phyloP scores from a whole-genome alignment of 495 filamentous ascomycete species.

The Penicillium paxilli region DNA sequence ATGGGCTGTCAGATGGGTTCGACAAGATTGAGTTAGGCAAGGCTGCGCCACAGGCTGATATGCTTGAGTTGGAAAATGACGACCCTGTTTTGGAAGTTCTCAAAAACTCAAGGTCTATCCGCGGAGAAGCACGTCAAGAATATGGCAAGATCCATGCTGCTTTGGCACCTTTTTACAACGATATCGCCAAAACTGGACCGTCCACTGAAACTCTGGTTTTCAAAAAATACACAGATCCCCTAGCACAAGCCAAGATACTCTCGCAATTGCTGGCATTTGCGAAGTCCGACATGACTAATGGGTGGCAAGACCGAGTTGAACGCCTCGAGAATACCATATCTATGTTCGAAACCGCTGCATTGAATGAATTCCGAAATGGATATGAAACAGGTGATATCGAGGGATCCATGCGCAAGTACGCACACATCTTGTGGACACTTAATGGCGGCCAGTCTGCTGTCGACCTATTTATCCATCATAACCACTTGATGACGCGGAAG shows the following conservation, averaged over 20 bases:
- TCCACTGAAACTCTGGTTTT: conserved; percentile 85
- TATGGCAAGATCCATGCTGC: conserved; percentile 89
- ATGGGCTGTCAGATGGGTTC: conserved; percentile 61
- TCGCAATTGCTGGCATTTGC: conserved; percentile 76
- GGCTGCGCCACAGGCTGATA: conserved; percentile 14
- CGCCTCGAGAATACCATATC: conserved; percentile 71
- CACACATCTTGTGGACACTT: conserved; percentile 75
- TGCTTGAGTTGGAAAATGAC: conserved; percentile 16
- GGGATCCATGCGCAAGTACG: conserved; percentile 84
- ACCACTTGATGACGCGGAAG: conserved; percentile 74
- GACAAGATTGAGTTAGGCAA: conserved; percentile 59
- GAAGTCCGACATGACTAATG: conserved; percentile 74
- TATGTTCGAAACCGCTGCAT: conserved; percentile 87
- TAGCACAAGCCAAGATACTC: conserved; percentile 85
- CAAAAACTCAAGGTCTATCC: conserved; percentile 68
- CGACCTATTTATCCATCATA: conserved; percentile 84
- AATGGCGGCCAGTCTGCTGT: conserved; percentile 79
- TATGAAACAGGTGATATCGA: conserved; percentile 89
- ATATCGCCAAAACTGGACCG: conserved; percentile 68
- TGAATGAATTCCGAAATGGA: conserved; percentile 88
- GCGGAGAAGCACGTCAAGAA: conserved; percentile 84
- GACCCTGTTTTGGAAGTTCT: conserved; percentile 64
- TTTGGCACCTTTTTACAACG: conserved; percentile 82
- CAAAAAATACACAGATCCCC: conserved; percentile 79
- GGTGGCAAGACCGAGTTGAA: conserved; percentile 67